phyloP scores from a whole-genome alignment of 768 basidiomycete species.

The Xanthoconium stramineum region DNA sequence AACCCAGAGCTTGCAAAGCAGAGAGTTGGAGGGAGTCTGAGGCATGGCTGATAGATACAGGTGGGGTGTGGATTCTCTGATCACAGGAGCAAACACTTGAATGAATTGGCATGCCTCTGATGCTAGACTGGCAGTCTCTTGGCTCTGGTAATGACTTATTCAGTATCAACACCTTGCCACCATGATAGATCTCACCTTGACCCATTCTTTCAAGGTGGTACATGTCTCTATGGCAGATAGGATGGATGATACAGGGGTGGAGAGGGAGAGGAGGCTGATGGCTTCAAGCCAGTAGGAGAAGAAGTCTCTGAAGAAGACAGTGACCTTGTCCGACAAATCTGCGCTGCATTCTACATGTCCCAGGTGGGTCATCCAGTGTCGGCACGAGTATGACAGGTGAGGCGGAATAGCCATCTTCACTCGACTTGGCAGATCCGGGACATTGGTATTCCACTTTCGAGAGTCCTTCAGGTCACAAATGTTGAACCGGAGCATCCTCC shows the following conservation, averaged over 20 bases:
- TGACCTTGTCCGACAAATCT: no score
- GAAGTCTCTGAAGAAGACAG: neutral
- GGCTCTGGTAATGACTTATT: neutral
- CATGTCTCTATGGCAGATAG: neutral
- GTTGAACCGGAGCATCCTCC: neutral
- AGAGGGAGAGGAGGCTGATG: no score
- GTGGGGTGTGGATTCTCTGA: no score
- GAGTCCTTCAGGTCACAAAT: no score
- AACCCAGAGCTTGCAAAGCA: neutral
- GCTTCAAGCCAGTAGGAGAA: neutral
- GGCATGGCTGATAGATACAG: no score
- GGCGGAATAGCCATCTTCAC: neutral
- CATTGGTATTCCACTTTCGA: neutral
- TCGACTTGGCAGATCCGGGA: neutral
- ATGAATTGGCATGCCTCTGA: no score
- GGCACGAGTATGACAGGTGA: neutral
- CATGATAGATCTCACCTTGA: neutral
- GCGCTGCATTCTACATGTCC: neutral
- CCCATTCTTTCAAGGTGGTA: neutral
- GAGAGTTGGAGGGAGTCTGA: neutral
- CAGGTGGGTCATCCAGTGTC: neutral
- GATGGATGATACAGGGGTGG: neutral
- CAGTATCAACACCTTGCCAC: neutral
- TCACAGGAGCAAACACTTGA: no score
- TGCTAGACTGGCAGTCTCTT: neutral